Percentiles rank a stretch among this genome's conserved stretches.
Evolutionary conservation across 495 filamentous ascomycete species (phyloP).

Genomic region (Penicillium canescens): DNA sequence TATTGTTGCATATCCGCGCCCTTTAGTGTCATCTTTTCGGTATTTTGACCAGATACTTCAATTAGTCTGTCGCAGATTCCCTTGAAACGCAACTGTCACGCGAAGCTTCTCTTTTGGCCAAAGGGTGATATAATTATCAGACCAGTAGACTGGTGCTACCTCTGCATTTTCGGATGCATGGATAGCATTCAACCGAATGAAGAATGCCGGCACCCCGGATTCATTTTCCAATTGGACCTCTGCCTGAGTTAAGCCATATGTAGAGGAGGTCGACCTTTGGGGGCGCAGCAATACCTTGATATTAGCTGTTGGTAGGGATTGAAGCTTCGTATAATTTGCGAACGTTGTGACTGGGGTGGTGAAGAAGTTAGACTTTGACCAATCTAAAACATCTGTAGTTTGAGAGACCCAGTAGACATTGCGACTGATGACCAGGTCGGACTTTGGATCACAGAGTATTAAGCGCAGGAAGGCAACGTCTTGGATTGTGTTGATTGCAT

Average conservation of each 20-base stretch:
- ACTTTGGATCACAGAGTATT: conserved; percentile 31
- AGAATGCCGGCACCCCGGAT: conserved; percentile 55
- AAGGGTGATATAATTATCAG: conserved; percentile 64
- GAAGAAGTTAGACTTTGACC: conserved; percentile 59
- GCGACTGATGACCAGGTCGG: conserved; percentile 42
- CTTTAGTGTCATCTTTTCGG: neutral
- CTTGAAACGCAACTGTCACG: conserved; percentile 24
- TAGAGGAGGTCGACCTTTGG: neutral
- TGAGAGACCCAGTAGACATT: conserved; percentile 64
- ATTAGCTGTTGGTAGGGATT: conserved; percentile 35
- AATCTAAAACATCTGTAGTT: conserved; percentile 50
- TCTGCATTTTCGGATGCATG: conserved; percentile 37
- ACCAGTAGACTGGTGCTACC: conserved; percentile 55
- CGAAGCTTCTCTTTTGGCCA: conserved; percentile 55
- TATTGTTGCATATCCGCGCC: neutral
- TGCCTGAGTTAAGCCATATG: conserved; percentile 3
- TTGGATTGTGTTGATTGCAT: conserved; percentile 32
- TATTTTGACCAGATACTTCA: conserved; percentile 11
- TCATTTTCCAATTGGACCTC: conserved; percentile 52
- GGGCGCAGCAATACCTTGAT: neutral
- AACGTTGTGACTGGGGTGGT: conserved; percentile 57
- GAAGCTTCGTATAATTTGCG: conserved; percentile 51
- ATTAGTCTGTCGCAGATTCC: conserved; percentile 3
- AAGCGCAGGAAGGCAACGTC: conserved; percentile 56
- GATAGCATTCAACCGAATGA: conserved; percentile 50